Percentiles rank a stretch among this genome's conserved stretches.
Conservation (phyloP, 176 grass and related monocot genomes). For the Rhynchospora pubera region DNA sequence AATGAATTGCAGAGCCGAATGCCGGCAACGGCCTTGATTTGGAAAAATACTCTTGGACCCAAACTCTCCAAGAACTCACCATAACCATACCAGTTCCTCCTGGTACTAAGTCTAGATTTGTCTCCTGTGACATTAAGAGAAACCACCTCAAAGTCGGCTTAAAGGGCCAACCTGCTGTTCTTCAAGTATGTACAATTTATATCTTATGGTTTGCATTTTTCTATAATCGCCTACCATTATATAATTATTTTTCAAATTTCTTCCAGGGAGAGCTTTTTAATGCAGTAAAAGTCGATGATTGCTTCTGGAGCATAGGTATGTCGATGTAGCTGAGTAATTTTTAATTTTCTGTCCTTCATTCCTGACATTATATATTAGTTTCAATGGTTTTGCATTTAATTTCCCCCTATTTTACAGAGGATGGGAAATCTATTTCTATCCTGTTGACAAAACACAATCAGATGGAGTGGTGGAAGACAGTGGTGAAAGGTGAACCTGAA, state of each 20-base stretch:
- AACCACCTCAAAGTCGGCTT: conserved; percentile 75
- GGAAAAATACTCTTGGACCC: conserved; percentile 95
- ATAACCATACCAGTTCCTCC: conserved; percentile 63
- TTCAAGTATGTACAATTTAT: conserved; percentile 44
- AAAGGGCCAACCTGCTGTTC: conserved; percentile 76
- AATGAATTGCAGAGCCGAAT: conserved; percentile 56
- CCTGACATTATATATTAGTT: background rate
- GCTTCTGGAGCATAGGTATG: conserved; percentile 95
- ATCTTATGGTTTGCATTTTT: background rate
- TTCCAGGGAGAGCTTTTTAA: conserved; percentile 74
- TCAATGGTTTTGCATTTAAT: background rate
- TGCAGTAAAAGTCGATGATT: conserved; percentile 72
- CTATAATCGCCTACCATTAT: background rate
- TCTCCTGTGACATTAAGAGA: conserved; percentile 83
- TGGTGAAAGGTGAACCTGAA: conserved; percentile 86
- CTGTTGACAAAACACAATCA: conserved; percentile 92
- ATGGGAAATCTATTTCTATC: conserved; percentile 68
- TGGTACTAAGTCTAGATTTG: conserved; percentile 89
- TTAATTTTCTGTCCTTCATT: background rate
- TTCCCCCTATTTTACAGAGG: conserved; percentile 39
- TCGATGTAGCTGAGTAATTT: background rate
- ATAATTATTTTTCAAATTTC: conserved; percentile 2
- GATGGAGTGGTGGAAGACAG: conserved; percentile 94
- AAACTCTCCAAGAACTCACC: conserved; percentile 76
- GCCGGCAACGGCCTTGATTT: conserved; percentile 91